Conservation (phyloP, 225 moss, liverwort and hornwort species). For the Asterella californica region DNA sequence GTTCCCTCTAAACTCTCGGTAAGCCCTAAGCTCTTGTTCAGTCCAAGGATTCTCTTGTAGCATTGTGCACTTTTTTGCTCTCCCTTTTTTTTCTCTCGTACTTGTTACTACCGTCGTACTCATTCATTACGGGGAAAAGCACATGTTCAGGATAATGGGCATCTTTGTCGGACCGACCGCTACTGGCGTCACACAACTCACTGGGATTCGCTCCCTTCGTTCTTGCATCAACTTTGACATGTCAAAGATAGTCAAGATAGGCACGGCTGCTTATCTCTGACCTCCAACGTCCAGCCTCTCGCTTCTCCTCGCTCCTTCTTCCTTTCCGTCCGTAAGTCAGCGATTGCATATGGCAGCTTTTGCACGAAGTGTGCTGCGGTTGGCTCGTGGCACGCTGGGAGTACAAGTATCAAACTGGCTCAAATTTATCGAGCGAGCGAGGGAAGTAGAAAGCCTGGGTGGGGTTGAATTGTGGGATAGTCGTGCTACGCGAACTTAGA, state of each 20-base stretch:
- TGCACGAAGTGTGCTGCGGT: background rate
- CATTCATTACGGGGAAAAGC: background rate
- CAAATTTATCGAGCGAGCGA: too few species aligned
- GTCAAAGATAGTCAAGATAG: background rate
- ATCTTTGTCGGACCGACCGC: constrained; percentile 6
- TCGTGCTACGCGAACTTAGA: too few species aligned
- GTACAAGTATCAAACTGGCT: too few species aligned
- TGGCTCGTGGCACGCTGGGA: background rate
- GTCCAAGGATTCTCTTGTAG: background rate
- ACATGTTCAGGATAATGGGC: background rate
- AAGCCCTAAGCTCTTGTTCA: background rate
- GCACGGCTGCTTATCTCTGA: constrained; percentile 3
- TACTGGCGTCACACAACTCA: background rate
- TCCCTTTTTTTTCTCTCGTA: background rate
- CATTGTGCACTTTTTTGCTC: background rate
- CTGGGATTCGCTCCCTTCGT: background rate
- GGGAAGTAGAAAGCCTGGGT: too few species aligned
- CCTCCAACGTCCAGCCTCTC: background rate
- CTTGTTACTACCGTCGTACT: background rate
- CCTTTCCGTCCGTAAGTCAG: background rate
- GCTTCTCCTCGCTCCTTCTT: too few species aligned
- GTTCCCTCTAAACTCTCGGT: background rate
- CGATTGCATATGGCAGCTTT: background rate
- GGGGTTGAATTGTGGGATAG: too few species aligned
- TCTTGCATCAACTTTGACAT: background rate